phyloP scores from a whole-genome alignment of 2,329 filamentous ascomycete genomes.

The Fusarium newnesense region DNA sequence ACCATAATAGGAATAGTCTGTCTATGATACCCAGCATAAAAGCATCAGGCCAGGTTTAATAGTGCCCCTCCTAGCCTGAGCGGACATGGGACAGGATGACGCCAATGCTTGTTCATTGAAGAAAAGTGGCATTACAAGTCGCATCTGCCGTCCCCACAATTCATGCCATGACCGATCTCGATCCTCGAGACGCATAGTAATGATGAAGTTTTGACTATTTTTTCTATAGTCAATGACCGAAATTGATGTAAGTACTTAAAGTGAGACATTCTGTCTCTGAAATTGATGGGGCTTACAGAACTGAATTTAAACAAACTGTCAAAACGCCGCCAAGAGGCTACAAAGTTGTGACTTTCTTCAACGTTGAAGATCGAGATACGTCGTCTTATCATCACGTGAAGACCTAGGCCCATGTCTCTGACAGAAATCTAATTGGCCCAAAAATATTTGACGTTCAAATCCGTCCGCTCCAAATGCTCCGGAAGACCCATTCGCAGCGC shows the following conservation, averaged over 20 bases:
- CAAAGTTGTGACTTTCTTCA: constrained; percentile 7
- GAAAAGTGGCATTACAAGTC: constrained; percentile 30
- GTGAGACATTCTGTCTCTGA: background rate
- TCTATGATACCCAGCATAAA: constrained; percentile 34
- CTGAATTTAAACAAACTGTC: background rate
- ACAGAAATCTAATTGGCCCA: constrained; percentile 28
- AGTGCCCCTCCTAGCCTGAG: constrained; percentile 18
- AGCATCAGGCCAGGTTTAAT: constrained; percentile 17
- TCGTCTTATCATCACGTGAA: constrained; percentile 44
- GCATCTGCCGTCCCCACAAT: constrained; percentile 34
- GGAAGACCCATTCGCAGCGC: constrained; percentile 35
- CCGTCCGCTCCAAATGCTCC: constrained; percentile 37
- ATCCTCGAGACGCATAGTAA: background rate
- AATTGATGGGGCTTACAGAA: background rate
- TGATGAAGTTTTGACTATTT: constrained; percentile 19
- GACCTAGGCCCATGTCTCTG: background rate
- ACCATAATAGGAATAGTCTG: constrained; percentile 31
- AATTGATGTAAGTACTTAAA: background rate
- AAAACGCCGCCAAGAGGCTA: background rate
- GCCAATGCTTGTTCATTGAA: constrained; percentile 20
- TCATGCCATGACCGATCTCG: constrained; percentile 19
- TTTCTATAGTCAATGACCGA: background rate
- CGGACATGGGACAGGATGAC: constrained; percentile 20
- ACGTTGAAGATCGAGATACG: constrained; percentile 25
- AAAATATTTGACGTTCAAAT: constrained; percentile 38